Percentiles rank a stretch among this genome's conserved stretches.
Evolutionary conservation across 108 stramenopile genomes (phyloP).

Genomic region (Cyclotella atomus): DNA sequence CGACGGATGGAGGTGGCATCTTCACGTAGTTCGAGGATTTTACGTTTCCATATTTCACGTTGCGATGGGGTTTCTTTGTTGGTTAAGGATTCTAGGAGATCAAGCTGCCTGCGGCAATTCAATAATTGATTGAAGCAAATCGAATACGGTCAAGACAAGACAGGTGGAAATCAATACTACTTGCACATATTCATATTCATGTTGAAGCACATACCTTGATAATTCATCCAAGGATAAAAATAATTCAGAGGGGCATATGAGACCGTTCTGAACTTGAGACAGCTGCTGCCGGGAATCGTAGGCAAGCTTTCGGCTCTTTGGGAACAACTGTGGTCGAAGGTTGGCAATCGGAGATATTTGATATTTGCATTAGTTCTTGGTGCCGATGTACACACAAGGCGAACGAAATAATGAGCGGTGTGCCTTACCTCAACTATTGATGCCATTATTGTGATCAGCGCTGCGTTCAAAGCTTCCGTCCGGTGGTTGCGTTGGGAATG

Average conservation of each 20-base stretch:
- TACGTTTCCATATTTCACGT: constrained; percentile 84
- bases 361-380: too few relatives aligned
- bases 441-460: constrained; percentile 26
- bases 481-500: too few relatives aligned
- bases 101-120: constrained; percentile 70
- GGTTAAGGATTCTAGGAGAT: constrained; percentile 74
- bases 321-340: constrained; percentile 65
- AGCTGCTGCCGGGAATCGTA: constrained; percentile 89
- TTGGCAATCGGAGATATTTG: too few relatives aligned
- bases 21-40: constrained; percentile 80
- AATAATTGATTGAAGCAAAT: too few relatives aligned
- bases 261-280: constrained; percentile 79
- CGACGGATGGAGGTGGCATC: constrained; percentile 65
- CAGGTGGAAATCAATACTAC: too few relatives aligned
- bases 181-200: too few relatives aligned
- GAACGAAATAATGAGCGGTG: too few relatives aligned
- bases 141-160: too few relatives aligned
- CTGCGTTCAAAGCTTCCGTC: background rate
- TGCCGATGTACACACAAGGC: background rate
- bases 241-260: constrained; percentile 71
- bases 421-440: constrained; percentile 55
- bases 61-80: constrained; percentile 79
- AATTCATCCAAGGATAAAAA: constrained; percentile 82
- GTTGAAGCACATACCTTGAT: constrained; percentile 37
- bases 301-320: constrained; percentile 84